Base-by-base conservation (phyloP, 345 rosid genomes). In the Brassica carinata region DNA sequence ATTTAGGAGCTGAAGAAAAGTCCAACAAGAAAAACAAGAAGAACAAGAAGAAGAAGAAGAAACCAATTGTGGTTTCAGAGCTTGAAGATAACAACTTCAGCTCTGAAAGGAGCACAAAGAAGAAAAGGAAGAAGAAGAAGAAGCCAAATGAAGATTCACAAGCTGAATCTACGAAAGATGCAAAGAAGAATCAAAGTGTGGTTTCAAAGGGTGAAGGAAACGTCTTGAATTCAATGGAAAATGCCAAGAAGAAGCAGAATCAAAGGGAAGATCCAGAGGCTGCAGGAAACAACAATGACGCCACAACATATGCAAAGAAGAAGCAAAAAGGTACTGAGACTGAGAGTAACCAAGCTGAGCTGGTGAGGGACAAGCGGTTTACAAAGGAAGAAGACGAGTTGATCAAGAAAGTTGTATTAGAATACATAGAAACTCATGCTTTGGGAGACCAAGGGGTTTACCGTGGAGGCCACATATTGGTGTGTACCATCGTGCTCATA, bases 361-460 rank as follows among this genome's bases (percentile, higher is more conserved):
- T 90, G 38, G 90, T 92, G 77, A 85, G 77, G 27, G 97, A 89
- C 53, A 92, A 89, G 83, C 88, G 92, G 23, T 94, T 85, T 84
- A 73, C 98, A 15, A 72, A 9, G 34, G 91, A 92, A 82, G 98
- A 94, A 85, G 94, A 92, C 78, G 86, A 81, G 66, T 27, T 81
- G 26, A 8, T 94, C 31, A 88, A 73, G 83, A 29, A 65, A 18
- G 87, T 92, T 79, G 94, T 92, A 68, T 23, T 29, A 5, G 82
- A 82, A 15, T 94, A 88, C 80, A 78, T 92, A 58, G 87, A 84
- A 38, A 43, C 72, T 65, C 89, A 81, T 72, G 74, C 62, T 38
- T 87, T 92, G 73, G 94, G 96, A 27, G 94, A 87, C 53, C 85
- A 89, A 4, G 97, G 96, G 53, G 0, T 89, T 51, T 93, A 84